Evolutionary conservation across 2,329 filamentous ascomycete genomes (phyloP).

Genomic region (Sporothrix curviconia): DNA sequence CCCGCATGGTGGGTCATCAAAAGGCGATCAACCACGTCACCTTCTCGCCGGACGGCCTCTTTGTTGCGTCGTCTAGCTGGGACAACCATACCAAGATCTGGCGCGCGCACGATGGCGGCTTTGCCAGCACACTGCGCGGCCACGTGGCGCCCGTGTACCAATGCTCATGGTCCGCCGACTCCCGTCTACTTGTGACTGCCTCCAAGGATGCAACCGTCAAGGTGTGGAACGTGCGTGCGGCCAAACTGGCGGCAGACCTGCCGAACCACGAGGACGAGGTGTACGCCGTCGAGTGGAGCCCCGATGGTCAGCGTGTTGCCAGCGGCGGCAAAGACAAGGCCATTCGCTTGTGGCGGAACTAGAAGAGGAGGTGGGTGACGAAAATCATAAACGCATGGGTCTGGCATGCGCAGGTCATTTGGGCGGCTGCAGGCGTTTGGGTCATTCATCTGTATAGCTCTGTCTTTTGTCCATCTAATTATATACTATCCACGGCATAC

Average conservation of each 20-base stretch:
- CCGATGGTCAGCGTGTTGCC: conserved; percentile 79
- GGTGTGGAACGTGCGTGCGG: conserved; percentile 84
- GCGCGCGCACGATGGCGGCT: conserved; percentile 69
- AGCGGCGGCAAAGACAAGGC: conserved; percentile 92
- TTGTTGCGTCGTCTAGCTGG: conserved; percentile 84
- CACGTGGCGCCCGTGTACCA: conserved; percentile 90
- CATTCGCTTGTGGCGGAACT: conserved; percentile 61
- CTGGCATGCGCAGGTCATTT: conserved; percentile 5
- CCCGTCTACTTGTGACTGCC: conserved; percentile 75
- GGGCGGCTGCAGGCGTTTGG: conserved; percentile 9
- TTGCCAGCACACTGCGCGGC: conserved; percentile 79
- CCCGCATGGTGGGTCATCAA: conserved; percentile 86
- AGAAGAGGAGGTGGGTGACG: conserved; percentile 17
- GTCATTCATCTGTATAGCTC: not conserved
- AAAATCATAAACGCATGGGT: not conserved
- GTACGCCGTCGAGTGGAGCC: conserved; percentile 91
- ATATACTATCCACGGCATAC: no score
- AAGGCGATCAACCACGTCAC: conserved; percentile 95
- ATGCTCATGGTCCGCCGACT: conserved; percentile 87
- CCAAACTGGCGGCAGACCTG: conserved; percentile 72
- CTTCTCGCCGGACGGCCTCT: conserved; percentile 81
- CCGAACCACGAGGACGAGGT: conserved; percentile 90
- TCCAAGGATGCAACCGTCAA: conserved; percentile 93
- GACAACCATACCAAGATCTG: conserved; percentile 95
- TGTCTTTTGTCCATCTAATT: not conserved